Evolutionary conservation across 1,284 basidiomycete species (phyloP).

Genomic region (Papiliotrema flavescens): DNA sequence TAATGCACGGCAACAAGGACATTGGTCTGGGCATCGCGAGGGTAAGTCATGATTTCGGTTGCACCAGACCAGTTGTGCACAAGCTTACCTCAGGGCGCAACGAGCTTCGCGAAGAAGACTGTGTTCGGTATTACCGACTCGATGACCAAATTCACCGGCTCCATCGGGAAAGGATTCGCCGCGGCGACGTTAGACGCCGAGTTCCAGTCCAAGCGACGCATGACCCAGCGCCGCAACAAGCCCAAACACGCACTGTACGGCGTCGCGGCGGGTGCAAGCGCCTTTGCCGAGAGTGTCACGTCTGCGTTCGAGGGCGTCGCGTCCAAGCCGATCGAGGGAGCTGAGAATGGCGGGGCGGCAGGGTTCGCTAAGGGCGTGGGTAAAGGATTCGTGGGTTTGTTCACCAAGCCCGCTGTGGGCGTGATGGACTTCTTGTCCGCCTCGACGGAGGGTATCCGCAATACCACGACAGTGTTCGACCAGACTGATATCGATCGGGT

Average conservation of each 20-base stretch:
- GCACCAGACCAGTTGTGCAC: background rate
- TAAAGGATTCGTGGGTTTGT: constrained; percentile 84
- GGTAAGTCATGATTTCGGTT: constrained; percentile 57
- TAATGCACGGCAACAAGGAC: constrained; percentile 96
- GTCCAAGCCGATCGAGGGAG: constrained; percentile 95
- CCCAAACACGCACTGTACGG: constrained; percentile 97
- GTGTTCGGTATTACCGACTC: constrained; percentile 95
- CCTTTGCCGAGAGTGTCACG: constrained; percentile 87
- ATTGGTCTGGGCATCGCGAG: constrained; percentile 96
- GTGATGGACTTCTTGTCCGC: constrained; percentile 95
- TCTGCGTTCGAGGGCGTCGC: constrained; percentile 95
- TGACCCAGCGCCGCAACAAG: constrained; percentile 87
- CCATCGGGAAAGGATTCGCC: constrained; percentile 93
- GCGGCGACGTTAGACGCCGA: constrained; percentile 95
- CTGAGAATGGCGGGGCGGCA: constrained; percentile 86
- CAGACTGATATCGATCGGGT: constrained; percentile 84
- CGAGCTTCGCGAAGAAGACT: constrained; percentile 98
- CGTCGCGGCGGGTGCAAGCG: constrained; percentile 88
- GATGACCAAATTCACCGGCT: constrained; percentile 94
- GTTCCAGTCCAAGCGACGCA: constrained; percentile 83
- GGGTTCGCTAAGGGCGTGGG: constrained; percentile 99
- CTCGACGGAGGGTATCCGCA: constrained; percentile 95
- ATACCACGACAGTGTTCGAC: constrained; percentile 98
- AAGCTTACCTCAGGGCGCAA: constrained; percentile 66
- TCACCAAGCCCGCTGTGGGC: constrained; percentile 96